phyloP scores from a whole-genome alignment of 306 rosid genomes.

The Begonia loranthoides region DNA sequence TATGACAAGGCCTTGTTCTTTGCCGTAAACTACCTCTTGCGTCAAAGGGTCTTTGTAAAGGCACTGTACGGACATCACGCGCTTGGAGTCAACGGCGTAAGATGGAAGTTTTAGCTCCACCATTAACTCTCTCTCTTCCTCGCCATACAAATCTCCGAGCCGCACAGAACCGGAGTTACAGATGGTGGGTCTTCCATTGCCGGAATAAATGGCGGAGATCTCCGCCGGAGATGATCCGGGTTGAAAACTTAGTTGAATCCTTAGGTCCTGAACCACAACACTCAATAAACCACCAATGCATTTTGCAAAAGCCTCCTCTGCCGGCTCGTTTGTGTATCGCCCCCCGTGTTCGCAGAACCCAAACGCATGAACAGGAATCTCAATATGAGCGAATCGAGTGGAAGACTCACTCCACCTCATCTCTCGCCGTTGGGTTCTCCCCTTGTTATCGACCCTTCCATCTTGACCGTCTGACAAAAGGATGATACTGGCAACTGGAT shows the following conservation, averaged over 20 bases:
- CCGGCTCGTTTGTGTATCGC: conserved; percentile 17
- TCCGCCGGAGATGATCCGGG: conserved; percentile 6
- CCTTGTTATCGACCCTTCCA: conserved; percentile 1
- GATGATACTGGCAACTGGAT: conserved; percentile 16
- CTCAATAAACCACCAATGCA: conserved; percentile 27
- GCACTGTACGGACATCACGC: conserved; percentile 50
- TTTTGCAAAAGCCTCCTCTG: conserved; percentile 17
- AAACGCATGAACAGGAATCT: conserved; percentile 18
- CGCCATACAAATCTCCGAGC: conserved; percentile 17
- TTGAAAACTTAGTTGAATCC: conserved; percentile 13
- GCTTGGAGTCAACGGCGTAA: conserved; percentile 26
- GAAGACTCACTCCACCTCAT: neutral
- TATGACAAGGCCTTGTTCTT: conserved; percentile 31
- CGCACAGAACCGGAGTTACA: conserved; percentile 12
- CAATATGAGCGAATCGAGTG: conserved; percentile 2
- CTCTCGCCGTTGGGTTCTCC: neutral
- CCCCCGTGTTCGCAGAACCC: conserved; percentile 19
- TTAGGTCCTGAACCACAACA: conserved; percentile 24
- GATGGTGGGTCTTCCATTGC: conserved; percentile 10
- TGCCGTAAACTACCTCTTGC: conserved; percentile 46
- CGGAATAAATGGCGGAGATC: conserved; percentile 8
- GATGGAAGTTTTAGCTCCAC: conserved; percentile 11
- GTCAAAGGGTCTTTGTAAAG: conserved; percentile 46
- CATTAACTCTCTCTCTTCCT: conserved; percentile 19
- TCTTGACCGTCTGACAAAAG: conserved; percentile 24